Evolutionary conservation across 805 yeast genomes (phyloP), one percentile per base, ranked within the genome.

Genomic region (Candida montana): DNA sequence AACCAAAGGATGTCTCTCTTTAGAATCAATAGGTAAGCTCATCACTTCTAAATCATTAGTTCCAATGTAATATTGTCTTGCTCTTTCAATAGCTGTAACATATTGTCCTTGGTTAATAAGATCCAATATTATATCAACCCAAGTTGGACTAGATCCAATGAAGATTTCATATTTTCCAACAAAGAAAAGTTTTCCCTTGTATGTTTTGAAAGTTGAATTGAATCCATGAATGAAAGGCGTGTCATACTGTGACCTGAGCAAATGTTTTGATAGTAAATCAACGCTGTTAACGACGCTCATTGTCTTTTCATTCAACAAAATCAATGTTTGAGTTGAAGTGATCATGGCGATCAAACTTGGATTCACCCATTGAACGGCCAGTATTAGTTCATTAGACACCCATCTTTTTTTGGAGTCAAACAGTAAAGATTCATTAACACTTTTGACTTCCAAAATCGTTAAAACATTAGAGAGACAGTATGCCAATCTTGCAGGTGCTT

Each of bases 401-500:
- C 68, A 71, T 38, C 74, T 56, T 42, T 67, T 68, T 24, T 42
- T 65, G 54, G 70, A 63, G 8, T 63, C 64, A 40, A 71, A 70
- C 32, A 54, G 60, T 19, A 72, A 44, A 8, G 51, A 45, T 0
- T 61, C 55, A 11, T 65, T 66, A 40, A 66, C 58, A 16, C 49
- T 46, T 16, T 49, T 59, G 3, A 81, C 58, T 41, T 80, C 82
- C 8, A 81, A 49, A 2, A 86, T 53, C 0, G 79, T 76, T 40
- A 85, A 51, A 7, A 69, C 65, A 44, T 79, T 77, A n/a, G 76
- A 67, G 83, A 88, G 83, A 30, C 84, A 68, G 48, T 80, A 84
- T 0, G 84, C 90, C 32, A 86, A 57, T 44, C 70, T 62, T 0
- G 87, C 75, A 0, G 61, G 51, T 53, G 50, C 51, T 55, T 32